A percentile compares a stretch with the other conserved stretches of the same genome.
Conservation (phyloP, 352 stramenopile genomes). For the Thalassiosira hispida region DNA sequence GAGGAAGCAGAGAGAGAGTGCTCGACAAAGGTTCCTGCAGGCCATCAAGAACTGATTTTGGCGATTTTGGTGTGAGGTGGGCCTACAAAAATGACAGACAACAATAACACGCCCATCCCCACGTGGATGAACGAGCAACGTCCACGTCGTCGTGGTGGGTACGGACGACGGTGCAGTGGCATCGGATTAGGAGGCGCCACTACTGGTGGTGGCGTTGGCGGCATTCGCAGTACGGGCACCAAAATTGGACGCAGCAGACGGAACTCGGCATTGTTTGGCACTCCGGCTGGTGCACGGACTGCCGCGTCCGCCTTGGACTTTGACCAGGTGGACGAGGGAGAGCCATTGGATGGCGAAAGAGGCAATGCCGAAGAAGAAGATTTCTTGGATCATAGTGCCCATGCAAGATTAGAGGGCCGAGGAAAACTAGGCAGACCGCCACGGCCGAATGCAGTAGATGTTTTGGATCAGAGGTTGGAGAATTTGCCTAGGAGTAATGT, state of each 20-base stretch:
- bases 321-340: background rate
- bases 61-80: too few species aligned
- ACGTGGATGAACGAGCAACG: background rate
- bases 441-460: too few species aligned
- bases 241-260: background rate
- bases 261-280: background rate
- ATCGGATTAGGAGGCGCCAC: background rate
- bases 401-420: too few species aligned
- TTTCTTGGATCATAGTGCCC: too few species aligned
- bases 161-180: background rate
- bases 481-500: background rate
- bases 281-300: background rate
- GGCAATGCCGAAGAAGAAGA: too few species aligned
- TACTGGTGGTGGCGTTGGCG: background rate
- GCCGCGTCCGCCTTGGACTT: background rate
- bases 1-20: too few species aligned
- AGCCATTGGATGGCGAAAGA: too few species aligned
- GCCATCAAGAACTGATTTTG: too few species aligned
- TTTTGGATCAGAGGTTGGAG: too few species aligned
- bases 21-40: too few species aligned
- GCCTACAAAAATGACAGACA: background rate
- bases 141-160: background rate
- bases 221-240: background rate
- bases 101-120: background rate
- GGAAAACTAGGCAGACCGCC: too few species aligned